Conservation (phyloP, 2,329 filamentous ascomycete species). For the Thielaviopsis ethacetica region DNA sequence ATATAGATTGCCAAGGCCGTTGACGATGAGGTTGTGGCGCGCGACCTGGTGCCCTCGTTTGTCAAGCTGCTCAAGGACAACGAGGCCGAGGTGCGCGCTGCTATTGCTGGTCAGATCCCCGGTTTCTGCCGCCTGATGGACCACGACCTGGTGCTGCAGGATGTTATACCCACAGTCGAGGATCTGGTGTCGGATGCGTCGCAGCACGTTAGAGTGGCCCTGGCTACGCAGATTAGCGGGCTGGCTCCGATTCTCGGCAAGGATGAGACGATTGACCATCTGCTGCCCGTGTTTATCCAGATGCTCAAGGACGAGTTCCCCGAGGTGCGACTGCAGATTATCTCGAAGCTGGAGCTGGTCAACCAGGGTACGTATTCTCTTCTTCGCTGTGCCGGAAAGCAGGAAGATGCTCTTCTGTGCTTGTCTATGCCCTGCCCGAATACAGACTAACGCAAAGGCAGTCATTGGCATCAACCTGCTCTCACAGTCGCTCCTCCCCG, state of each 20-base stretch:
- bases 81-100: slow-evolving; percentile 92
- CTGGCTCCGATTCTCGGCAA: slow-evolving; percentile 94
- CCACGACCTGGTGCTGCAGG: slow-evolving; percentile 71
- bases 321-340: slow-evolving; percentile 94
- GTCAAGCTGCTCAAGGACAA: slow-evolving; percentile 96
- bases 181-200: slow-evolving; percentile 91
- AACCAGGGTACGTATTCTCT: slow-evolving; percentile 54
- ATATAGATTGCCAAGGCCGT: slow-evolving; percentile 88
- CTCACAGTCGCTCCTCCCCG: slow-evolving; percentile 88
- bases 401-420: not conserved
- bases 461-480: slow-evolving; percentile 96
- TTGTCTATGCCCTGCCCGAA: not conserved
- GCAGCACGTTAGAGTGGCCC: slow-evolving; percentile 87
- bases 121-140: slow-evolving; percentile 90
- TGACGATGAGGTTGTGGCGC: slow-evolving; percentile 85
- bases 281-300: slow-evolving; percentile 95
- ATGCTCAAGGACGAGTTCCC: slow-evolving; percentile 99
- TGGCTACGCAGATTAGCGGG: slow-evolving; percentile 93
- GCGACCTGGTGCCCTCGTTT: slow-evolving; percentile 90
- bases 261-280: slow-evolving; percentile 65
- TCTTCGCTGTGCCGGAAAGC: too few species aligned
- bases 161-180: slow-evolving; percentile 93
- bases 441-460: slow-evolving; percentile 21
- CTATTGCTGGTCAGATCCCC: slow-evolving; percentile 92
- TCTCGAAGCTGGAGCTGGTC: slow-evolving; percentile 96